These are phyloP conservation scores for Dentipellis sp. DNA, from an alignment of 768 basidiomycete species.

Conservation along the genomic window DNA sequence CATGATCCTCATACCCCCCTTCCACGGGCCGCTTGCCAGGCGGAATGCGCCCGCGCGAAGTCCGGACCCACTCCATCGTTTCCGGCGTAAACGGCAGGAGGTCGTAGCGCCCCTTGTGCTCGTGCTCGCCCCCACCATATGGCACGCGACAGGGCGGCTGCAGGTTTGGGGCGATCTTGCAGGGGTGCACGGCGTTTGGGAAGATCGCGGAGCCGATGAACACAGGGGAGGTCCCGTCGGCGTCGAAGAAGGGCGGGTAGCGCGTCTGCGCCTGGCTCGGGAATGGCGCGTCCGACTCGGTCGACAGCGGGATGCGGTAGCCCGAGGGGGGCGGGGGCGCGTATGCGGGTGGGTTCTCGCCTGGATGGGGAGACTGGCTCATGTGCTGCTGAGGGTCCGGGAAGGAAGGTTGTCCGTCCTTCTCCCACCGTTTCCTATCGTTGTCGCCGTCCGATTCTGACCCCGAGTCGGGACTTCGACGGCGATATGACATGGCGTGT, in stretches of 20 bases:
- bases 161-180: conserved; percentile 68
- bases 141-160: conserved; percentile 43
- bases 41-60: conserved; percentile 53
- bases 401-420: neutral
- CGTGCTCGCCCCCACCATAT: conserved; percentile 51
- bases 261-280: conserved; percentile 35
- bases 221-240: conserved; percentile 46
- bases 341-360: conserved; percentile 1
- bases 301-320: conserved; percentile 48
- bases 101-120: conserved; percentile 62
- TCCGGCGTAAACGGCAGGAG: conserved; percentile 57
- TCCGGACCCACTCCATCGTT: conserved; percentile 69
- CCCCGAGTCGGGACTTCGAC: too few relatives aligned
- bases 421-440: neutral
- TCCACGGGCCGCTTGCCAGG: conserved; percentile 49
- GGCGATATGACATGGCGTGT: too few relatives aligned
- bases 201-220: conserved; percentile 72
- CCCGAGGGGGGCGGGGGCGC: conserved; percentile 45
- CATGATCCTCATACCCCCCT: conserved; percentile 69
- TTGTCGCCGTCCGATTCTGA: too few relatives aligned
- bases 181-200: conserved; percentile 61
- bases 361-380: neutral
- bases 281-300: conserved; percentile 27
- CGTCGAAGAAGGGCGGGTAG: conserved; percentile 44
- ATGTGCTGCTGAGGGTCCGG: neutral